A percentile compares a stretch with the other conserved stretches of the same genome.
These are phyloP conservation scores for Stereum hirsutum DNA, from an alignment of 1,284 basidiomycete species.

Conservation along the genomic window DNA sequence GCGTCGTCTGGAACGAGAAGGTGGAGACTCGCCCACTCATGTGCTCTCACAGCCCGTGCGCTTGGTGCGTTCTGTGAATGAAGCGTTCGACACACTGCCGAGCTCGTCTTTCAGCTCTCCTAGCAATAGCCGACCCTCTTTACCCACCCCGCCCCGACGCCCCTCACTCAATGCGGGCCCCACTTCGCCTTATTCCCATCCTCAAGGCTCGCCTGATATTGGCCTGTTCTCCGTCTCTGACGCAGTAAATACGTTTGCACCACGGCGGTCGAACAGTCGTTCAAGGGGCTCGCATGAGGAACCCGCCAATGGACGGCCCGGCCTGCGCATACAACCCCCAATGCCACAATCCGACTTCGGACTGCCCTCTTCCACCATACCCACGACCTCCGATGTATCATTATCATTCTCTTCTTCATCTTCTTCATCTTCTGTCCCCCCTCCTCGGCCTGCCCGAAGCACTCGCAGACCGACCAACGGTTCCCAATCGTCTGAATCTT, in stretches of 20 bases:
- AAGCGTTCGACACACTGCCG: neutral
- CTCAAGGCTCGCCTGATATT: slow-evolving; percentile 19
- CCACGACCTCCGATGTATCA: too few species aligned
- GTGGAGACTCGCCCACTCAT: neutral
- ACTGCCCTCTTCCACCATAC: neutral
- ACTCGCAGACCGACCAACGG: slow-evolving; percentile 6
- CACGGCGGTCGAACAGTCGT: neutral
- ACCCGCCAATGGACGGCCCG: too few species aligned
- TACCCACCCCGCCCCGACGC: neutral
- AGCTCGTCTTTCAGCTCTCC: too few species aligned
- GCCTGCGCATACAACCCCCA: slow-evolving; percentile 6
- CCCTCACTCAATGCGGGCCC: neutral
- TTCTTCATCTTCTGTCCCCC: slow-evolving; percentile 5
- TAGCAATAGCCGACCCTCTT: slow-evolving; percentile 1
- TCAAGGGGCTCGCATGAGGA: too few species aligned
- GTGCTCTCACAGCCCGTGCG: neutral
- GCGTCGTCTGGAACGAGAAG: slow-evolving; percentile 14
- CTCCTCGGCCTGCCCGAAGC: slow-evolving; percentile 16
- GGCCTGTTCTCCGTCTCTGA: slow-evolving; percentile 23
- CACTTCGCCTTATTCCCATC: neutral
- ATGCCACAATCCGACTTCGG: slow-evolving; percentile 2
- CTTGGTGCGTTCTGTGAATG: neutral
- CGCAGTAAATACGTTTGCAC: slow-evolving; percentile 20
- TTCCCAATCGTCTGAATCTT: neutral
- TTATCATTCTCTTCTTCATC: neutral